These are phyloP conservation scores for Setaria italica DNA, from an alignment of 202 grass and related monocot species.

Conservation along the genomic window DNA sequence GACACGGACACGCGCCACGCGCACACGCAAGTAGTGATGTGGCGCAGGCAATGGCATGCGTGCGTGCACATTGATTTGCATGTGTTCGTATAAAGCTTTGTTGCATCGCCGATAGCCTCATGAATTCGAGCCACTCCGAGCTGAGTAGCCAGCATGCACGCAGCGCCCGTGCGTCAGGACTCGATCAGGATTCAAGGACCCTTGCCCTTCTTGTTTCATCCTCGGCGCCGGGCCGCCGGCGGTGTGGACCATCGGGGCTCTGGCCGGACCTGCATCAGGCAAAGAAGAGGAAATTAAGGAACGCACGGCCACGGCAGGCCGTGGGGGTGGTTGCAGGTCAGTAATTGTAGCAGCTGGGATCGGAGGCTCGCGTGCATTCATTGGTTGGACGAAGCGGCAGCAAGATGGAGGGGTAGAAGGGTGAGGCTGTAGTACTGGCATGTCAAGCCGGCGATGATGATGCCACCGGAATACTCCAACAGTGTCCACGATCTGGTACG, in stretches of 20 bases:
- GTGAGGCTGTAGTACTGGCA: background rate
- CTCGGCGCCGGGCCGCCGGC: background rate
- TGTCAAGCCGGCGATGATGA: background rate
- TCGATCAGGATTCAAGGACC: too few relatives aligned
- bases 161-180: slow-evolving; percentile 4
- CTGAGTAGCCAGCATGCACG: background rate
- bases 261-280: background rate
- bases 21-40: too few relatives aligned
- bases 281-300: background rate
- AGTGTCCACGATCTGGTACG: background rate
- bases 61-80: too few relatives aligned
- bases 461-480: background rate
- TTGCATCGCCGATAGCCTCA: background rate
- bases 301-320: background rate
- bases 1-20: too few relatives aligned
- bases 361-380: background rate
- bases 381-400: background rate
- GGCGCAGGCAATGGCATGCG: too few relatives aligned
- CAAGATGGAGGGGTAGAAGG: background rate
- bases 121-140: background rate
- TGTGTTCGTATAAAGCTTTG: background rate
- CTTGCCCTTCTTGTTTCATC: background rate
- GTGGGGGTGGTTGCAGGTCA: background rate
- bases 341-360: background rate
- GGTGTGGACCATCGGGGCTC: background rate